A percentile compares a stretch with the other conserved stretches of the same genome.
phyloP scores from a whole-genome alignment of 1,139 yeast species.

The Candida frijolesensis region DNA sequence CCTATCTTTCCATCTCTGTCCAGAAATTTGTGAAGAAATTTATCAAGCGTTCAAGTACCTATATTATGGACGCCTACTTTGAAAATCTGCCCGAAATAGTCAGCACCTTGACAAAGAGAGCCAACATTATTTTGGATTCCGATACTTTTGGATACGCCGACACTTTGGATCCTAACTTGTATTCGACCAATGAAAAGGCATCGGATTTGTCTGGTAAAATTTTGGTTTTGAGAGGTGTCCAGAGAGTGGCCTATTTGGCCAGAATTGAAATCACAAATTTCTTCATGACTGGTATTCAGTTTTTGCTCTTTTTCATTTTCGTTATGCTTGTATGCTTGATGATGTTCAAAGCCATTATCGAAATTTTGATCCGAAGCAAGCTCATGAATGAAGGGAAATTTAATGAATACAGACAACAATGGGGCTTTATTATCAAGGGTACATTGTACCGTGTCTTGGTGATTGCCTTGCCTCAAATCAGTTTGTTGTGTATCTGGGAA shows the following conservation, averaged over 20 bases:
- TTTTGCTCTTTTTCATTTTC: constrained; percentile 78
- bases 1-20: constrained; percentile 72
- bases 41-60: constrained; percentile 19
- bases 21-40: constrained; percentile 36
- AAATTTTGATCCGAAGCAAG: constrained; percentile 63
- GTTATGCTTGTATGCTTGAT: constrained; percentile 66
- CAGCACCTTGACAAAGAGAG: constrained; percentile 10
- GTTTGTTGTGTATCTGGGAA: constrained; percentile 87
- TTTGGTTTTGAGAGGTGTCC: constrained; percentile 84
- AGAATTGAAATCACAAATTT: constrained; percentile 82
- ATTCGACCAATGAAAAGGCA: constrained; percentile 74
- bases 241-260: constrained; percentile 85
- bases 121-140: constrained; percentile 30
- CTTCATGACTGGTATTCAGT: constrained; percentile 84
- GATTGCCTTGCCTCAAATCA: constrained; percentile 84
- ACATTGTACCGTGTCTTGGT: constrained; percentile 79
- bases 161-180: constrained; percentile 51
- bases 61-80: constrained; percentile 18
- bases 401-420: constrained; percentile 74
- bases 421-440: constrained; percentile 85
- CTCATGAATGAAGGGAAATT: constrained; percentile 67
- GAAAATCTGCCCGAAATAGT: constrained; percentile 9
- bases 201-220: constrained; percentile 59
- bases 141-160: constrained; percentile 50
- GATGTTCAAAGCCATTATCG: constrained; percentile 74